These are phyloP conservation scores for Colletotrichum sp. DNA, from an alignment of 2,329 filamentous ascomycete genomes.

Conservation along the genomic window DNA sequence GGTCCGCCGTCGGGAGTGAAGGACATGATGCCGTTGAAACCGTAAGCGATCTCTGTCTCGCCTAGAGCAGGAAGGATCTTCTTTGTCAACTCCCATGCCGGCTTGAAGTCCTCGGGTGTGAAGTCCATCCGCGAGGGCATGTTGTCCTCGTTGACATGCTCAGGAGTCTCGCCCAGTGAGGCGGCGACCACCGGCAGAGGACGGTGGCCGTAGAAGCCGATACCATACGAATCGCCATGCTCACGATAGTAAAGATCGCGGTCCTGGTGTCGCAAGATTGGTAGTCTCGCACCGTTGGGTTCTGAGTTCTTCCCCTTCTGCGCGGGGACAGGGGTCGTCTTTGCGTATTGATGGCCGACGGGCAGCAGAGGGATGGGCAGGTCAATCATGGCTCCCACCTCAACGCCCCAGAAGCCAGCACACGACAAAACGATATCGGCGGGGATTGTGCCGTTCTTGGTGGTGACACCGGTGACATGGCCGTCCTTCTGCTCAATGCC, in stretches of 20 bases:
- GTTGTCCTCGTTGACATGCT: conserved; percentile 59
- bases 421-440: conserved; percentile 69
- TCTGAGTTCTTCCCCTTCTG: conserved; percentile 37
- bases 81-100: conserved; percentile 63
- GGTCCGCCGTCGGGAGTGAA: conserved; percentile 70
- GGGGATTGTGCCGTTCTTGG: conserved; percentile 50
- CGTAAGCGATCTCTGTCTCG: conserved; percentile 58
- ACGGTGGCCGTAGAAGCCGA: conserved; percentile 68
- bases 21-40: conserved; percentile 71
- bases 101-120: conserved; percentile 63
- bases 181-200: conserved; percentile 65
- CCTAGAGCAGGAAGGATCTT: conserved; percentile 58
- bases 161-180: conserved; percentile 56
- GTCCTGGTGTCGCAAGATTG: conserved; percentile 68
- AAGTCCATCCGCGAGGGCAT: conserved; percentile 70
- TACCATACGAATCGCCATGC: conserved; percentile 66
- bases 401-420: conserved; percentile 71
- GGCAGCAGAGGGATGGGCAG: conserved; percentile 63
- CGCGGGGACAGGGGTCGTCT: conserved; percentile 59
- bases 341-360: conserved; percentile 68
- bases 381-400: conserved; percentile 66
- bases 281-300: conserved; percentile 56
- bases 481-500: conserved; percentile 55
- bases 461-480: conserved; percentile 61
- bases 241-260: conserved; percentile 70